Conservation (phyloP, 306 rosid species). For the Malus orientalis region DNA sequence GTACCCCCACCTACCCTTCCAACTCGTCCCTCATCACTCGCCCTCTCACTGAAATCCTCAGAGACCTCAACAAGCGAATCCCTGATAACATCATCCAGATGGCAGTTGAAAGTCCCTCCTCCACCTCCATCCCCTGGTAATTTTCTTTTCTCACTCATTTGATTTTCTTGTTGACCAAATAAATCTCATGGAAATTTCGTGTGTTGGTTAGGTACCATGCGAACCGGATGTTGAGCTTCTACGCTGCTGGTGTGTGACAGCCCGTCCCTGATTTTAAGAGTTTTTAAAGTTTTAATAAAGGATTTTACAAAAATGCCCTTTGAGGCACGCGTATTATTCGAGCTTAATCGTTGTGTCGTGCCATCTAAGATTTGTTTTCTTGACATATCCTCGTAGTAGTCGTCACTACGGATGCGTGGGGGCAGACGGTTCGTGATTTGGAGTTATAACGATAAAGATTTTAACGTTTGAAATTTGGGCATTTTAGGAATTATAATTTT, state of each 20-base stretch:
- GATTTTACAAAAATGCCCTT: no score
- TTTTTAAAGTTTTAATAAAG: no score
- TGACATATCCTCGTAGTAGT: no score
- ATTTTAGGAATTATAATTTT: no score
- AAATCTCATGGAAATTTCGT: slow-evolving; percentile 1
- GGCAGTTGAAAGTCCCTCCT: slow-evolving; percentile 16
- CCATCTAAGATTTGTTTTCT: no score
- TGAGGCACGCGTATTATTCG: no score
- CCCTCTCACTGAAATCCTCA: slow-evolving; percentile 78
- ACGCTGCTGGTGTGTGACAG: slow-evolving; percentile 69
- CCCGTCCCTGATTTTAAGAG: no score
- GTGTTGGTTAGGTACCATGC: slow-evolving; percentile 75
- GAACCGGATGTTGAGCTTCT: slow-evolving; percentile 94
- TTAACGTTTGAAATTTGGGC: no score
- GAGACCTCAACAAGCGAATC: slow-evolving; percentile 82
- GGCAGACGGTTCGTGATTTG: no score
- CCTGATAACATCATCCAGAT: slow-evolving; percentile 69
- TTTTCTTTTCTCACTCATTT: neutral
- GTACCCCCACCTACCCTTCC: neutral
- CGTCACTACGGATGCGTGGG: no score
- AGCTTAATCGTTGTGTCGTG: no score
- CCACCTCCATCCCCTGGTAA: slow-evolving; percentile 75
- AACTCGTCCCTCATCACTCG: slow-evolving; percentile 77
- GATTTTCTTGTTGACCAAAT: neutral
- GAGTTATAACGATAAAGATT: no score